Base-by-base conservation (phyloP, 2,329 filamentous ascomycete species). In the Ophiosphaerella herpotricha region DNA sequence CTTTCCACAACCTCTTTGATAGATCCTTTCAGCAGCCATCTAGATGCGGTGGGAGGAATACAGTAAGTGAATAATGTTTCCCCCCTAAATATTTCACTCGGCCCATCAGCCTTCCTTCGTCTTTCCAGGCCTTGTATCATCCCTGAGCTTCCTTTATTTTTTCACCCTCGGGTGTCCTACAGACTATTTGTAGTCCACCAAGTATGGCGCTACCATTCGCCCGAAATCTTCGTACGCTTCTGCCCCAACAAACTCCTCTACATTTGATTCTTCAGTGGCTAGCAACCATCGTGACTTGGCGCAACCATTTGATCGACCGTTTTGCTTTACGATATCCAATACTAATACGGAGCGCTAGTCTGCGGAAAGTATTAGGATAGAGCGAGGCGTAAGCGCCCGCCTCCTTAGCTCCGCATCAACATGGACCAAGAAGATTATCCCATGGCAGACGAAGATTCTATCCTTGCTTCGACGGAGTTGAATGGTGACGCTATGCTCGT, bases 381-480 rank as follows among this genome's bases (percentile, higher is more conserved):
- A 57, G 52, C 52, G 46, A 58, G 61, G 55, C 56, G 52, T 54
- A 38, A 44, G 54, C 55, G 52, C 54, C 58, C 51, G 54, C 50
- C 37, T 46, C 40, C 37, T 38, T 42, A 39, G 13, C n/a, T 18
- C 33, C 38, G 43, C 48, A 44, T 40, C 43, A 53, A 52, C 26
- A 68, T 71, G 62, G 64, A 67, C 9, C 60, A 63, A 37, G 59
- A 59, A 16, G 67, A 71, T 46, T 61, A 59, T 35, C 43, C 55
- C n/a, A 71, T 71, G 62, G 64, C 24, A 31, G 43, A 55, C 12
- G 67, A 68, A 14, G 70, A 67, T 31, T 54, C 60, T 7, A 54
- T 71, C 13, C 49, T 69, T 23, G 46, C 43, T 18, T 65, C 69
- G 9, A 72, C 70, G 14, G 71, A 74, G 43, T 39, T 64, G n/a